Evolutionary conservation across 2,329 filamentous ascomycete genomes (phyloP), one percentile per base, ranked within the genome.

Genomic region (Sclerotinia spermophila): DNA sequence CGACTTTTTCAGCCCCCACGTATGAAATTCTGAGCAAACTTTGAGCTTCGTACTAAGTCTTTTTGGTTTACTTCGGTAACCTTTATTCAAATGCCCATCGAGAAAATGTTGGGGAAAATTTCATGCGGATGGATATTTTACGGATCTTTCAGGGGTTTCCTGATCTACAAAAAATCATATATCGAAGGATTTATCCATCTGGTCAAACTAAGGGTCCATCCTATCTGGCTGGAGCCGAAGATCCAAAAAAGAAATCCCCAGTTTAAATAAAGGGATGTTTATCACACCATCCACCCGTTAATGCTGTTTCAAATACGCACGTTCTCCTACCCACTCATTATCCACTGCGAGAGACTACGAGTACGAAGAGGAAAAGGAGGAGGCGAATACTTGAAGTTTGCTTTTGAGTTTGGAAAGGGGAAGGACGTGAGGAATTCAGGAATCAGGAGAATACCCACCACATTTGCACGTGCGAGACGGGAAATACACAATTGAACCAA

Each of bases 101-200:
- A 59, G 56, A 59, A 59, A 59, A 59, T 59, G 56, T 59, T 59
- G 56, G 56, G 56, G 56, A n/a, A 59, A 24, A n/a, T n/a, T 10
- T n/a, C 13, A n/a, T 59, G 56, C 35, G 24, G 17, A 15, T 24
- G 15, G 33, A 40, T 38, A 24, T 59, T 38, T 59, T 38, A 19
- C n/a, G 56, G 13, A 59, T 59, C 15, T 17, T 17, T 6, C 56
- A 17, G 13, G 56, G 56, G 33, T 38, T n/a, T 59, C 7, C n/a
- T 15, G 19, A 35, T 35, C 13, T 56, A 33, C 33, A 27, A 17
- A 17, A 33, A 21, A 21, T 21, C 13, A 38, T n/a, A 1, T 38
- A 38, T 13, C 27, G 30, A 11, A 19, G 11, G 30, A 24, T 35
- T 35, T 56, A 56, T 30, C 10, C 33, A 35, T 21, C 10, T 24